These are phyloP conservation scores for Lipomyces lipofer DNA, from an alignment of 805 yeast species.

Conservation along the genomic window DNA sequence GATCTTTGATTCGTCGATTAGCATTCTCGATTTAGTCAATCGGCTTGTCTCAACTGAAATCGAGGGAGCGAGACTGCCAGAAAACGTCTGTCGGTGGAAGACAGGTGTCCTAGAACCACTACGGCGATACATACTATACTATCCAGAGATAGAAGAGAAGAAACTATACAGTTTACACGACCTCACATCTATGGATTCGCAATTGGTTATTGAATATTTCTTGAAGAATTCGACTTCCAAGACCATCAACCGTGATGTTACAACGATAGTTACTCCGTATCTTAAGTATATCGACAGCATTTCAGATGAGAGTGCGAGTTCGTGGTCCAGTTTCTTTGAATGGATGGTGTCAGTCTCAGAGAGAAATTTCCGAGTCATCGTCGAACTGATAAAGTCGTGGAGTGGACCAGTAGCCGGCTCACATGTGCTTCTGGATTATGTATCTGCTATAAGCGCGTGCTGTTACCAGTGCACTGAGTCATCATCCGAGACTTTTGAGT, in stretches of 20 bases:
- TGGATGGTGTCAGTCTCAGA: constrained; percentile 19
- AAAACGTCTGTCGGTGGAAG: constrained; percentile 34
- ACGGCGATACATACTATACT: constrained; percentile 27
- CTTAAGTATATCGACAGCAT: constrained; percentile 30
- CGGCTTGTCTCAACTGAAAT: constrained; percentile 15
- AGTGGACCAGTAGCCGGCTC: constrained; percentile 19
- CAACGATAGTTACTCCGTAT: constrained; percentile 37
- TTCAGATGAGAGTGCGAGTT: constrained; percentile 27
- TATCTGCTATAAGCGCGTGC: constrained; percentile 20
- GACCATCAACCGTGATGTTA: constrained; percentile 32
- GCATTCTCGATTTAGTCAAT: constrained; percentile 27
- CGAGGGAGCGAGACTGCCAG: constrained; percentile 16
- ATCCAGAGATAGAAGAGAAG: constrained; percentile 4
- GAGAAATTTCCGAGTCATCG: constrained; percentile 4
- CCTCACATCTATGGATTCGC: constrained; percentile 30
- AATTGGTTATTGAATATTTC: constrained; percentile 28
- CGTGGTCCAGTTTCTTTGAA: constrained; percentile 25
- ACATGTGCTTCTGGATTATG: constrained; percentile 31
- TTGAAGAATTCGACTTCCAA: constrained; percentile 22
- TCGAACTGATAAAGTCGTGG: constrained; percentile 20
- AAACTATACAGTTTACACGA: constrained; percentile 16
- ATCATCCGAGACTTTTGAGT: constrained; percentile 12
- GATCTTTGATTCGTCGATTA: constrained; percentile 32
- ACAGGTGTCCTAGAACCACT: constrained; percentile 38
- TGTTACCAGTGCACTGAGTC: constrained; percentile 21